These are phyloP conservation scores for Pestalotiopsis sp. DNA, from an alignment of 2,329 filamentous ascomycete genomes.

Conservation along the genomic window DNA sequence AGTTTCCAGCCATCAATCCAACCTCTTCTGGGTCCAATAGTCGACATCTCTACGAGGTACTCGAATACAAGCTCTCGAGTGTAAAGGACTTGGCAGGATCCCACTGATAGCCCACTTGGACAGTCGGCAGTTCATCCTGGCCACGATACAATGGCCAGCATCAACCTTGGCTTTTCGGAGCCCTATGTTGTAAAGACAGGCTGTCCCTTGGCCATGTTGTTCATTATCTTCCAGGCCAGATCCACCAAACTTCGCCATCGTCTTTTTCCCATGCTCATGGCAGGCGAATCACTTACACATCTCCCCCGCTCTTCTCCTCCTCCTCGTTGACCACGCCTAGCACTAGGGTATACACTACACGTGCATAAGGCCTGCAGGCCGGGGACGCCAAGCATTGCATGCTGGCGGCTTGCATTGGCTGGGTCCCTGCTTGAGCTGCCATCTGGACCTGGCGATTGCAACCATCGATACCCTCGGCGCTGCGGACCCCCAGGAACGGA, in stretches of 20 bases:
- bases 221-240: background rate
- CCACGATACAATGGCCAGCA: background rate
- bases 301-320: background rate
- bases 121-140: background rate
- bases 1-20: background rate
- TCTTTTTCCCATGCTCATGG: background rate
- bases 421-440: slow-evolving; percentile 9
- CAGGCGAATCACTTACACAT: slow-evolving; percentile 4
- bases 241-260: slow-evolving; percentile 3
- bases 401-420: background rate
- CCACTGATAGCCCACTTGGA: background rate
- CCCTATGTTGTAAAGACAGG: background rate
- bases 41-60: no score
- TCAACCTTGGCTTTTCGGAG: background rate
- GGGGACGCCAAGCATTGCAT: background rate
- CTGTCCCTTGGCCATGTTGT: background rate
- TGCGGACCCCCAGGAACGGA: background rate
- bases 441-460: slow-evolving; percentile 11
- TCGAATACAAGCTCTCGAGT: background rate
- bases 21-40: background rate
- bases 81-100: background rate
- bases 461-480: background rate
- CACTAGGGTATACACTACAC: background rate
- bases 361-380: background rate
- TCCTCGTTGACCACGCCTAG: background rate